These are phyloP conservation scores for Podospora pseudopauciseta DNA, from an alignment of 495 filamentous ascomycete genomes.

Conservation along the genomic window DNA sequence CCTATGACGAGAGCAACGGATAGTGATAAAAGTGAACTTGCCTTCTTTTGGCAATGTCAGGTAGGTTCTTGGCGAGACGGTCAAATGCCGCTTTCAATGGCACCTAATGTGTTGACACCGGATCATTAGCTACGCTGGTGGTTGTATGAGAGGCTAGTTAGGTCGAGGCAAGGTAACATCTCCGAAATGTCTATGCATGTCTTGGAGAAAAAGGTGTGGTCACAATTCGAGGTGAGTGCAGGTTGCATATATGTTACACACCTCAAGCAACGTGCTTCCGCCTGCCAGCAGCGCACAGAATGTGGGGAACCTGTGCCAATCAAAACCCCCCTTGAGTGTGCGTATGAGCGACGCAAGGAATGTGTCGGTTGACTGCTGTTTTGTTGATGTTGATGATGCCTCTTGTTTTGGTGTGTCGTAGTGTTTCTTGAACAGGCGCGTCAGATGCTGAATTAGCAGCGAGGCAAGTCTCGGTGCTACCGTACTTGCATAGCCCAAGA, in stretches of 20 bases:
- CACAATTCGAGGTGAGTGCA: not conserved
- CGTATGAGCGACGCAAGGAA: conserved; percentile 41
- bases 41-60: conserved; percentile 33
- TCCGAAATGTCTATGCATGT: not conserved
- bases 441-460: conserved; percentile 47
- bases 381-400: not conserved
- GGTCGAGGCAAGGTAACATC: conserved; percentile 1
- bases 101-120: conserved; percentile 22
- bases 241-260: conserved; percentile 26
- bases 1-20: not conserved
- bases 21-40: conserved; percentile 14
- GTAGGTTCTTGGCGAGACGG: conserved; percentile 22
- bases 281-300: conserved; percentile 77
- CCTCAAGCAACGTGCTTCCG: conserved; percentile 71
- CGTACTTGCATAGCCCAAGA: conserved; percentile 68
- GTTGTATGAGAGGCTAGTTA: conserved; percentile 9
- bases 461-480: conserved; percentile 63
- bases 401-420: conserved; percentile 4
- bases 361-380: conserved; percentile 20
- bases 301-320: conserved; percentile 66
- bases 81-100: conserved; percentile 29
- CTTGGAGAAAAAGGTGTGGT: not conserved
- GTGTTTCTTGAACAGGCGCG: conserved; percentile 29
- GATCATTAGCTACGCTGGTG: not conserved
- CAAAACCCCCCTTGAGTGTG: conserved; percentile 46